phyloP scores from a whole-genome alignment of 2,329 filamentous ascomycete species.

The Phyllachora maydis region DNA sequence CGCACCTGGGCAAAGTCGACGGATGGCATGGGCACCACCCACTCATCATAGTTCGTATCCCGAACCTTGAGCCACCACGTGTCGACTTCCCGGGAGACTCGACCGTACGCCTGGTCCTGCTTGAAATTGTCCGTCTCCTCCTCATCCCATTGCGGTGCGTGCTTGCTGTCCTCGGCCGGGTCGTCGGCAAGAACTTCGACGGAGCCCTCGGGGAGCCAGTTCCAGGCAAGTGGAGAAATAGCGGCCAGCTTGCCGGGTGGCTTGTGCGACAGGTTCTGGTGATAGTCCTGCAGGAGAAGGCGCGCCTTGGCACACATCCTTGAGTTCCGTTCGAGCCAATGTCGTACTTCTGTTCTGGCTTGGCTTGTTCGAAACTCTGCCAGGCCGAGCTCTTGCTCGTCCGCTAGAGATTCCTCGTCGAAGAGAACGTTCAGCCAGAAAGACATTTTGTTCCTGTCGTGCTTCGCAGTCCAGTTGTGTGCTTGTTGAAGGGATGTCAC shows the following conservation, averaged over 20 bases:
- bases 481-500: slow-evolving; percentile 46
- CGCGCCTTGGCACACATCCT: slow-evolving; percentile 34
- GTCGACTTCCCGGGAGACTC: slow-evolving; percentile 43
- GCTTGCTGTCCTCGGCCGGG: slow-evolving; percentile 14
- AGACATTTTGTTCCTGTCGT: slow-evolving; percentile 48
- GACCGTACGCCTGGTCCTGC: slow-evolving; percentile 35
- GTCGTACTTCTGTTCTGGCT: slow-evolving; percentile 37
- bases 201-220: slow-evolving; percentile 25
- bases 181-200: slow-evolving; percentile 15
- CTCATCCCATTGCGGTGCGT: slow-evolving; percentile 26
- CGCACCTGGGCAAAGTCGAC: slow-evolving; percentile 36
- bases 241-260: slow-evolving; percentile 26
- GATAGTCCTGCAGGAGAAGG: slow-evolving; percentile 32
- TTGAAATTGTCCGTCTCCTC: slow-evolving; percentile 34
- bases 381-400: slow-evolving; percentile 28
- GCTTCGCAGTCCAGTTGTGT: slow-evolving; percentile 49
- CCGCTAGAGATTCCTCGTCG: slow-evolving; percentile 28
- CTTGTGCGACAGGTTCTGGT: slow-evolving; percentile 18
- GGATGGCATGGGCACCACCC: slow-evolving; percentile 36
- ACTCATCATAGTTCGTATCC: slow-evolving; percentile 37
- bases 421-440: slow-evolving; percentile 49
- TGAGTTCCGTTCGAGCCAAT: slow-evolving; percentile 42
- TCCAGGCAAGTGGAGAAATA: slow-evolving; percentile 30
- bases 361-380: slow-evolving; percentile 32
- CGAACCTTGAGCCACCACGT: slow-evolving; percentile 42